These are phyloP conservation scores for Lachnellula occidentalis DNA, from an alignment of 2,329 filamentous ascomycete genomes.

Conservation along the genomic window DNA sequence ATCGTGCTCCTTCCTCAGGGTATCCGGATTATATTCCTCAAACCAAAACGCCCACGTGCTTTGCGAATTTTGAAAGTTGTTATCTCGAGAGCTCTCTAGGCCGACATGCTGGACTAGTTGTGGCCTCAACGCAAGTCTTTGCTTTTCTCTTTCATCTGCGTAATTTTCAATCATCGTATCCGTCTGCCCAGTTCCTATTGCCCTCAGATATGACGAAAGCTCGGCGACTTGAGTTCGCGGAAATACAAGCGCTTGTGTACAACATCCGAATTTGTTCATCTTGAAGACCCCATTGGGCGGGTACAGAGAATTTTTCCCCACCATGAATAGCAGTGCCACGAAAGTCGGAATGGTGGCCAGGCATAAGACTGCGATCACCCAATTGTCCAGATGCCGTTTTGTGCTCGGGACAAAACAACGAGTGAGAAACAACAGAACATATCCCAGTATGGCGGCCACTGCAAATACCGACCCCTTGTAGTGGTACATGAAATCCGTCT, in stretches of 20 bases:
- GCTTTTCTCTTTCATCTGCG: constrained; percentile 26
- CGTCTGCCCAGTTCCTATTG: constrained; percentile 18
- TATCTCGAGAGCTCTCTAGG: constrained; percentile 18
- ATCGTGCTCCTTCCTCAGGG: constrained; percentile 7
- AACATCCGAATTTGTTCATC: constrained; percentile 16
- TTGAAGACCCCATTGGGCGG: constrained; percentile 10
- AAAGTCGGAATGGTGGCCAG: constrained; percentile 12
- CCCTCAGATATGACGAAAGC: constrained; percentile 10
- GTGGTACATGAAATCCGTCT: constrained; percentile 9
- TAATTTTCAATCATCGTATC: constrained; percentile 35
- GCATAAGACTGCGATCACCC: not conserved
- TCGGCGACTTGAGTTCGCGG: constrained; percentile 6
- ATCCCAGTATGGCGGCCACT: not conserved
- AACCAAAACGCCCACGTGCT: constrained; percentile 18
- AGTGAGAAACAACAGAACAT: not conserved
- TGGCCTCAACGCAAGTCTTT: constrained; percentile 35
- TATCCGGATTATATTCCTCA: constrained; percentile 12
- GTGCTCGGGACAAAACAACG: not conserved
- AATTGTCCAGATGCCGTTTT: constrained; percentile 2
- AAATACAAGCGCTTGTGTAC: constrained; percentile 17
- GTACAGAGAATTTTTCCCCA: constrained; percentile 16
- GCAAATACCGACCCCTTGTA: constrained; percentile 7
- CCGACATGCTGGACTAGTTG: constrained; percentile 37
- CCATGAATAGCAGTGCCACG: constrained; percentile 11
- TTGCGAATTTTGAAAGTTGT: constrained; percentile 7